These are phyloP conservation scores for Hysterangium stoloniferum DNA, from an alignment of 768 basidiomycete genomes.

Conservation along the genomic window DNA sequence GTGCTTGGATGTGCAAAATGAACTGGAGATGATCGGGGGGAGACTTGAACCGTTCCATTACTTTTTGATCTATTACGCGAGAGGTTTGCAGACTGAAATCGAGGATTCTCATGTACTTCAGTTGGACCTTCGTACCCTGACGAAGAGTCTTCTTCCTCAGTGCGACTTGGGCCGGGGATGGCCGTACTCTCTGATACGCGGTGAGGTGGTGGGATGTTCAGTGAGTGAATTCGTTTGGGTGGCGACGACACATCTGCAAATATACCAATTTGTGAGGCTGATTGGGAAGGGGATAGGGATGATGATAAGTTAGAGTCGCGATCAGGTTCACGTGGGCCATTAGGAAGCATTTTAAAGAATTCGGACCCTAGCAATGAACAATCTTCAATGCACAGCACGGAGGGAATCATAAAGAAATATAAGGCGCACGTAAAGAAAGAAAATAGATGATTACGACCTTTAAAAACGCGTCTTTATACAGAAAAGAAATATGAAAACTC, in stretches of 20 bases:
- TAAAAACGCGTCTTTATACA: background rate
- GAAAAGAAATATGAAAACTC: conserved; percentile 14
- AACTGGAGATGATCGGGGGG: conserved; percentile 1
- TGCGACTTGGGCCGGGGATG: conserved; percentile 18
- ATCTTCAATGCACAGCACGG: no score
- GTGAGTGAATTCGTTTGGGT: conserved; percentile 14
- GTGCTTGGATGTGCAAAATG: background rate
- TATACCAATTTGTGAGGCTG: conserved; percentile 52
- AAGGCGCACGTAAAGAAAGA: conserved; percentile 5
- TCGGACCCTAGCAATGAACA: background rate
- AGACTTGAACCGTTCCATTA: background rate
- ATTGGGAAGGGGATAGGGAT: conserved; percentile 69
- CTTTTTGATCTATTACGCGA: conserved; percentile 15
- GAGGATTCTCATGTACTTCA: conserved; percentile 49
- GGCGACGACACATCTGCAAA: conserved; percentile 1
- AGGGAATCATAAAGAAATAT: background rate
- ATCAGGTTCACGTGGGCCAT: conserved; percentile 19
- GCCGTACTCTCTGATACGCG: background rate
- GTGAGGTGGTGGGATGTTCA: conserved; percentile 46
- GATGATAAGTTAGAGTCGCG: conserved; percentile 38
- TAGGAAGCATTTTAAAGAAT: conserved; percentile 10
- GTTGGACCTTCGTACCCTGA: conserved; percentile 22
- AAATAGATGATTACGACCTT: background rate
- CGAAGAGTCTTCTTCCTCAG: conserved; percentile 17
- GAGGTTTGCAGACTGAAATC: conserved; percentile 25